Percentiles rank a stretch among this genome's conserved stretches.
These are phyloP conservation scores for Bruguiera sexangula DNA, from an alignment of 345 rosid species.

Conservation along the genomic window DNA sequence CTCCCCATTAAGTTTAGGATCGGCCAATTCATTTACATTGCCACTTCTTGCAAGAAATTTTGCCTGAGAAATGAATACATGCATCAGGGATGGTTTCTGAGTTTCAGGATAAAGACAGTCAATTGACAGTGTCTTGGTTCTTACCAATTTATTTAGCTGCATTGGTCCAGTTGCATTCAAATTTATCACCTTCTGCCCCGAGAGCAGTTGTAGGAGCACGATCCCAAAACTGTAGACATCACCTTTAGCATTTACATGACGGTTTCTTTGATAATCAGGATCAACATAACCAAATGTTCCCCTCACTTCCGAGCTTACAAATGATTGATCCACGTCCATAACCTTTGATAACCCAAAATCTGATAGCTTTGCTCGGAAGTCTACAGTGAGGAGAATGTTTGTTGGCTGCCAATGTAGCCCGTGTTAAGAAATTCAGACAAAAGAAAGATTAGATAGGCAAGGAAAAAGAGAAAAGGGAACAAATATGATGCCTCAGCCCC, in stretches of 20 bases:
- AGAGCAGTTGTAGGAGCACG: constrained; percentile 54
- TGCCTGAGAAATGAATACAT: constrained; percentile 32
- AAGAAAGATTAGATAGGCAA: background rate
- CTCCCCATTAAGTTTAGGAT: constrained; percentile 49
- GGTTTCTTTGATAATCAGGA: constrained; percentile 54
- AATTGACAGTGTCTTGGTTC: background rate
- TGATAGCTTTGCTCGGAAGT: constrained; percentile 54
- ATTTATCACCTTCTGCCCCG: constrained; percentile 55
- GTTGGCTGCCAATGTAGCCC: constrained; percentile 41
- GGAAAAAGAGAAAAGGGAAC: constrained; percentile 1
- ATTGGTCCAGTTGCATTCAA: constrained; percentile 34
- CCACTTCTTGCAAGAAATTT: constrained; percentile 37
- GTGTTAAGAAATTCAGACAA: background rate
- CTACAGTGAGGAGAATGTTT: constrained; percentile 45
- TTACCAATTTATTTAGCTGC: constrained; percentile 50
- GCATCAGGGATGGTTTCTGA: background rate
- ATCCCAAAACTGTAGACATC: constrained; percentile 61
- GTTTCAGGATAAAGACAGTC: background rate
- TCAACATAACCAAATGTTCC: constrained; percentile 67
- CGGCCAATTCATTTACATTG: constrained; percentile 42
- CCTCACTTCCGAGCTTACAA: constrained; percentile 61
- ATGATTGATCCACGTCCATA: constrained; percentile 50
- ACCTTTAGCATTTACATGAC: constrained; percentile 48
- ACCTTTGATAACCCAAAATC: constrained; percentile 62
- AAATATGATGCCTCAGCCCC: background rate